Evolutionary conservation across 345 rosid genomes (phyloP).

Genomic region (Litchi chinensis): DNA sequence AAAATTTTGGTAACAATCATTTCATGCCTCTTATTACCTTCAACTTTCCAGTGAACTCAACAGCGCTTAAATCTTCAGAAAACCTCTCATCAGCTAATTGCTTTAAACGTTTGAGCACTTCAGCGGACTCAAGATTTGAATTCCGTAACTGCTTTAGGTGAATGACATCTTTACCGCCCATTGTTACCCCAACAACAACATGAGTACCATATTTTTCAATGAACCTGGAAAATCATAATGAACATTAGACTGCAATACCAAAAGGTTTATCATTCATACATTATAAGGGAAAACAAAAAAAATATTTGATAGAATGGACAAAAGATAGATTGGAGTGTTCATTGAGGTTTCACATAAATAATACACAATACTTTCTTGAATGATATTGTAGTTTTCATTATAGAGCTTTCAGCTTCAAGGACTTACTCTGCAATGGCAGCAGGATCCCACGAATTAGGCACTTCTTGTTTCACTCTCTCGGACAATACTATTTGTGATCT

Average conservation of each 20-base stretch:
- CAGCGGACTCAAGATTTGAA: constrained; percentile 56
- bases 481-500: constrained; percentile 65
- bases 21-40: constrained; percentile 41
- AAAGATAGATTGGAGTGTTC: neutral
- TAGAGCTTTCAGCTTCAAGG: constrained; percentile 12
- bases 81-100: constrained; percentile 64
- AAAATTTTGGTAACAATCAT: neutral
- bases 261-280: neutral
- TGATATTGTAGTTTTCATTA: neutral
- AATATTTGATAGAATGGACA: neutral
- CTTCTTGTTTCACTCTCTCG: constrained; percentile 70
- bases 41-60: constrained; percentile 34
- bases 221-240: constrained; percentile 47
- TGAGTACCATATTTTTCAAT: constrained; percentile 90
- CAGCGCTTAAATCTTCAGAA: constrained; percentile 36
- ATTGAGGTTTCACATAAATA: neutral
- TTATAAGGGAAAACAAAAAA: neutral
- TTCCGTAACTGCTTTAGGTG: constrained; percentile 70
- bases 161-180: constrained; percentile 89
- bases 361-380: neutral
- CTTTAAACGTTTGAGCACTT: constrained; percentile 70
- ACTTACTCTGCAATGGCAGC: constrained; percentile 86
- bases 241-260: neutral
- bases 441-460: constrained; percentile 92
- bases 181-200: constrained; percentile 69